Evolutionary conservation across 208 protist genomes (phyloP), one percentile per base, ranked within the genome.

Genomic region (Leishmania mexicana): DNA sequence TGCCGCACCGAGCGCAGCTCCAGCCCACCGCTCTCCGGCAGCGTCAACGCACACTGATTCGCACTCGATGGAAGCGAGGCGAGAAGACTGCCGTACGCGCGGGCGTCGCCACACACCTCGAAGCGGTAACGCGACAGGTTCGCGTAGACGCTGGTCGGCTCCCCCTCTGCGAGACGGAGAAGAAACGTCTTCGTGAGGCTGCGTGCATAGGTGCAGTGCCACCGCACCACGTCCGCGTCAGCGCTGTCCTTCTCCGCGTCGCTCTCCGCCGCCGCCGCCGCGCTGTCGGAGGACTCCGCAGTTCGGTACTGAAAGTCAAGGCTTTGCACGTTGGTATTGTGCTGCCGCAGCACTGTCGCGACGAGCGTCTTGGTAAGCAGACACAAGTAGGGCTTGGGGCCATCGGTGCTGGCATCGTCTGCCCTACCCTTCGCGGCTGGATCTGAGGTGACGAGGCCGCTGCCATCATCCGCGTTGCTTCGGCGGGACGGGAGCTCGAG

Each of bases 321-420:
- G 71, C 75, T 79, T 64, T 89, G 83, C 40, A 84, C 35, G 35
- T 38, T 78, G 73, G 47, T 76, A 68, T 74, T 75, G 76, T 85
- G 81, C 79, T 89, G 87, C 3, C 89, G 89, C 28, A 93, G 83
- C 45, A 91, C 84, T 35, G 89, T 91, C n/a, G 81, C 82, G 24
- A 57, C 68, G 24, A 93, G 75, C 28, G 87, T 85, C 75, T 90
- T 90, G 57, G 87, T 78, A n/a, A 86, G 65, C 51, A 93, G 35
- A 35, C 83, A 78, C 45, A 93, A 40, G 51, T 54, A 78, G 15
- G 28, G 53, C 49, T 57, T 62, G 38, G n/a, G 53, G 54, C 8
- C 40, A 57, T 53, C 74, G 10, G 8, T 53, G 49, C 8, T 53
- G 31, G 60, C 38, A 31, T 8, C 15, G 15, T 75, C 40, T 13